Evolutionary conservation across 2,329 filamentous ascomycete species (phyloP).

Genomic region (Thielaviopsis punctulata): DNA sequence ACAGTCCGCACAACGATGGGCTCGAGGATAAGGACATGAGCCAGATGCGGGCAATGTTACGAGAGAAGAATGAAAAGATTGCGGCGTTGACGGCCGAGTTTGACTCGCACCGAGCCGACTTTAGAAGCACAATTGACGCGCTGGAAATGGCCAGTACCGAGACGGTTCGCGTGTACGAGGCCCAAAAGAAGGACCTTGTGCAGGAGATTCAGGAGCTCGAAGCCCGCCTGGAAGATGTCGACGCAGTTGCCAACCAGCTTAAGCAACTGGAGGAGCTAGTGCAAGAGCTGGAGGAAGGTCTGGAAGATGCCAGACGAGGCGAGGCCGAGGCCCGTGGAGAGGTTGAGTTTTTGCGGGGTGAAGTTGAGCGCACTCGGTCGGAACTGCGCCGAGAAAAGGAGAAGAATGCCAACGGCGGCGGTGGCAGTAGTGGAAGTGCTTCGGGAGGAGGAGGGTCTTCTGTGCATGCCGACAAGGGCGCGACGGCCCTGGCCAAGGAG

Average conservation of each 20-base stretch:
- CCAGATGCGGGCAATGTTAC: slow-evolving; percentile 64
- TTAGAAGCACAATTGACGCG: slow-evolving; percentile 90
- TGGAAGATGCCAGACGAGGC: slow-evolving; percentile 84
- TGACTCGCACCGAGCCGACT: slow-evolving; percentile 85
- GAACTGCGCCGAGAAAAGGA: slow-evolving; percentile 81
- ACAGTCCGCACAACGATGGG: slow-evolving; percentile 32
- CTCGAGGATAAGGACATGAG: slow-evolving; percentile 48
- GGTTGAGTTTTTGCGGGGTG: slow-evolving; percentile 85
- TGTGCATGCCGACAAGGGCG: slow-evolving; percentile 5
- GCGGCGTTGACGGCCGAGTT: slow-evolving; percentile 85
- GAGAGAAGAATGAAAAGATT: slow-evolving; percentile 96
- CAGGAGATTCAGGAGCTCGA: slow-evolving; percentile 70
- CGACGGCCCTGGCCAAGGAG: slow-evolving; percentile 40
- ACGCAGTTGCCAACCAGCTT: slow-evolving; percentile 75
- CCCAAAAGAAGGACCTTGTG: slow-evolving; percentile 72
- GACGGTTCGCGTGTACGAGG: slow-evolving; percentile 90
- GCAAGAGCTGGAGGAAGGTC: slow-evolving; percentile 86
- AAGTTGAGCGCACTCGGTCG: slow-evolving; percentile 78
- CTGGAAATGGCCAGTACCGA: slow-evolving; percentile 89
- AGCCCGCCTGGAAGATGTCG: slow-evolving; percentile 72
- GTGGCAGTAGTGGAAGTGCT: slow-evolving; percentile 24
- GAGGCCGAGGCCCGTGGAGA: slow-evolving; percentile 92
- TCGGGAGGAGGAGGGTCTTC: too few relatives aligned
- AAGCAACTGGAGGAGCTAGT: slow-evolving; percentile 94
- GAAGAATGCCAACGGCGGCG: slow-evolving; percentile 40